These are phyloP conservation scores for Glebionis coronaria DNA, from an alignment of 129 eudicot species.

Conservation along the genomic window DNA sequence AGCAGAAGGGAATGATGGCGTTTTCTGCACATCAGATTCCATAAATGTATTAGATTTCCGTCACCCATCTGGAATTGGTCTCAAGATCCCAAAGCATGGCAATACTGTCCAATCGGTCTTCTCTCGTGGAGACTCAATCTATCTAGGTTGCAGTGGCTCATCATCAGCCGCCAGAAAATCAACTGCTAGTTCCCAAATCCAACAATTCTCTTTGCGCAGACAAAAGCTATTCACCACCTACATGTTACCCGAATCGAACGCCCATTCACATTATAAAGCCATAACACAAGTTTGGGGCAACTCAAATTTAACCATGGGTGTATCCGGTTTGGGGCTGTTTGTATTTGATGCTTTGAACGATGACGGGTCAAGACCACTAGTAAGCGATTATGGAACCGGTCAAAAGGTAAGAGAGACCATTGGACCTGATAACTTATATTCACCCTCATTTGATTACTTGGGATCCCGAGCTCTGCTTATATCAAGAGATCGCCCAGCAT, in stretches of 20 bases:
- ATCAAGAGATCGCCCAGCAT: conserved; percentile 91
- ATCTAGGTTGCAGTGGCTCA: conserved; percentile 63
- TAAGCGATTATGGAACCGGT: conserved; percentile 31
- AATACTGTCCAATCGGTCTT: conserved; percentile 53
- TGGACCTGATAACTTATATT: conserved; percentile 79
- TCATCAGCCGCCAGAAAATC: conserved; percentile 47
- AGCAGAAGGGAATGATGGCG: conserved; percentile 95
- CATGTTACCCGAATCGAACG: conserved; percentile 61
- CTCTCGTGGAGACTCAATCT: conserved; percentile 76
- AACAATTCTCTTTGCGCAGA: conserved; percentile 74
- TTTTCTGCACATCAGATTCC: conserved; percentile 81
- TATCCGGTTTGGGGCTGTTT: conserved; percentile 62
- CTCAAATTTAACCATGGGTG: conserved; percentile 71
- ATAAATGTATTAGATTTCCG: conserved; percentile 81
- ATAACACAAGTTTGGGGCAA: conserved; percentile 95
- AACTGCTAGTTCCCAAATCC: conserved; percentile 48
- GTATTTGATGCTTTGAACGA: conserved; percentile 66
- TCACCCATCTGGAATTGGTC: conserved; percentile 79
- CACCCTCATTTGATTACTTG: conserved; percentile 77
- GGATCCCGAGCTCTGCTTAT: conserved; percentile 68
- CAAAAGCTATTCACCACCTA: conserved; percentile 65
- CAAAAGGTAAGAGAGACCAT: conserved; percentile 50
- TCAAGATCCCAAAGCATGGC: conserved; percentile 67
- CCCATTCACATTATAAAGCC: conserved; percentile 56
- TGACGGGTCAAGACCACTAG: conserved; percentile 36